phyloP scores from a whole-genome alignment of 208 protist genomes.

The Crithidia brevicula region DNA sequence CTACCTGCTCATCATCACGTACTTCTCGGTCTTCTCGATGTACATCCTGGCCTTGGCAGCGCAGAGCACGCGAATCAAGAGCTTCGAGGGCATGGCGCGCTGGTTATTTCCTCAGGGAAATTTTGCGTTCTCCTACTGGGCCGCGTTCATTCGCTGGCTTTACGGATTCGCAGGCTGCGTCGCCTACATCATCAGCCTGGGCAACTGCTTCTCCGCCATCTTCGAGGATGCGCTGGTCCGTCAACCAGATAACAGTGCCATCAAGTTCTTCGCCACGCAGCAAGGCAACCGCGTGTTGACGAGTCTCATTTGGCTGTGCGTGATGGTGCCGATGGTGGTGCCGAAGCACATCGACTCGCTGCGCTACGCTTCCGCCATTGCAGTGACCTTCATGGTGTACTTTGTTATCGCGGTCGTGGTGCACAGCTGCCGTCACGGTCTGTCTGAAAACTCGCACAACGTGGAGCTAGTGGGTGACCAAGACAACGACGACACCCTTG shows the following conservation, averaged over 20 bases:
- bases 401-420: slow-evolving; percentile 51
- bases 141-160: slow-evolving; percentile 41
- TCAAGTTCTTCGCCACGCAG: slow-evolving; percentile 28
- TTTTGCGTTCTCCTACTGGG: slow-evolving; percentile 46
- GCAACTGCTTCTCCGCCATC: slow-evolving; percentile 38
- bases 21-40: slow-evolving; percentile 44
- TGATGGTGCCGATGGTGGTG: slow-evolving; percentile 65
- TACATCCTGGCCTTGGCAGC: slow-evolving; percentile 40
- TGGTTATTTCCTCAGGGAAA: slow-evolving; percentile 34
- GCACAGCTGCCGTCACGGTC: slow-evolving; percentile 39
- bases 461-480: slow-evolving; percentile 25
- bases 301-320: slow-evolving; percentile 39
- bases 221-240: slow-evolving; percentile 14
- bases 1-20: slow-evolving; percentile 44
- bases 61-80: slow-evolving; percentile 40
- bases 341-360: slow-evolving; percentile 74
- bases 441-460: slow-evolving; percentile 27
- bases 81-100: slow-evolving; percentile 48
- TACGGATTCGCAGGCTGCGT: slow-evolving; percentile 32
- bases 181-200: slow-evolving; percentile 45
- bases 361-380: slow-evolving; percentile 58
- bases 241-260: slow-evolving; percentile 27
- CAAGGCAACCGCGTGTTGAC: slow-evolving; percentile 40
- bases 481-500: slow-evolving; percentile 11
- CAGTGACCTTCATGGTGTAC: slow-evolving; percentile 55